A percentile compares a stretch with the other conserved stretches of the same genome.
Evolutionary conservation across 345 rosid genomes (phyloP).

Genomic region (Aquilaria malaccensis): DNA sequence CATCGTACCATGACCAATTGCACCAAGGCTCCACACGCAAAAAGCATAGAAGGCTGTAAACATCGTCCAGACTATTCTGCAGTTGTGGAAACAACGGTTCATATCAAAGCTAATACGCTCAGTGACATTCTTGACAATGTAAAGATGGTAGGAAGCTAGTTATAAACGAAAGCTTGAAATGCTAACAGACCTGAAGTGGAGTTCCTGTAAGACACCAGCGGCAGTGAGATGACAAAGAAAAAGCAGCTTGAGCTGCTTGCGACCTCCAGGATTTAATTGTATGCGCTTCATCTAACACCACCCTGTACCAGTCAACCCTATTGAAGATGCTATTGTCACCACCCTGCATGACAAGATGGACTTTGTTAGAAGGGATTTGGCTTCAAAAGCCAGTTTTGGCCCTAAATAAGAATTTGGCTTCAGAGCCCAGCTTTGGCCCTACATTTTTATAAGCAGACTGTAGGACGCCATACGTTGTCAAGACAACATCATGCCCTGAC

Average conservation of each 20-base stretch:
- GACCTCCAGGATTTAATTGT: slow-evolving; percentile 53
- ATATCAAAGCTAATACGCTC: not conserved
- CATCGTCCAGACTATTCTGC: slow-evolving; percentile 65
- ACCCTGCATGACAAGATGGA: slow-evolving; percentile 24
- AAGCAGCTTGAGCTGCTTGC: slow-evolving; percentile 45
- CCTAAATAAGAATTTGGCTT: not conserved
- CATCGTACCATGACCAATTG: slow-evolving; percentile 58
- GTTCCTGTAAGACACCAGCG: slow-evolving; percentile 80
- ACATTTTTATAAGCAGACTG: slow-evolving; percentile 49
- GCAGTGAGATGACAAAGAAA: slow-evolving; percentile 42
- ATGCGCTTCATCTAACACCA: slow-evolving; percentile 73
- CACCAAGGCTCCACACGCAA: slow-evolving; percentile 72
- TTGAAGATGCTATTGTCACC: slow-evolving; percentile 40
- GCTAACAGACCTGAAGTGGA: slow-evolving; percentile 45
- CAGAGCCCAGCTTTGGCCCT: slow-evolving; percentile 11
- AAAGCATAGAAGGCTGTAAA: slow-evolving; percentile 66
- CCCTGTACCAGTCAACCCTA: slow-evolving; percentile 53
- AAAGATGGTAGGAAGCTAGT: not conserved
- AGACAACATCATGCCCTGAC: slow-evolving; percentile 48
- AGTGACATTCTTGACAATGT: not conserved
- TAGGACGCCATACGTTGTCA: slow-evolving; percentile 68
- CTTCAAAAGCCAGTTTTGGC: not conserved
- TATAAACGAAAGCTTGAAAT: not conserved
- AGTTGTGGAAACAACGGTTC: slow-evolving; percentile 2
- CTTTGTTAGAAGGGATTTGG: not conserved